A percentile compares a stretch with the other conserved stretches of the same genome.
These are phyloP conservation scores for Candida loeiensis DNA, from an alignment of 805 yeast genomes.

Conservation along the genomic window DNA sequence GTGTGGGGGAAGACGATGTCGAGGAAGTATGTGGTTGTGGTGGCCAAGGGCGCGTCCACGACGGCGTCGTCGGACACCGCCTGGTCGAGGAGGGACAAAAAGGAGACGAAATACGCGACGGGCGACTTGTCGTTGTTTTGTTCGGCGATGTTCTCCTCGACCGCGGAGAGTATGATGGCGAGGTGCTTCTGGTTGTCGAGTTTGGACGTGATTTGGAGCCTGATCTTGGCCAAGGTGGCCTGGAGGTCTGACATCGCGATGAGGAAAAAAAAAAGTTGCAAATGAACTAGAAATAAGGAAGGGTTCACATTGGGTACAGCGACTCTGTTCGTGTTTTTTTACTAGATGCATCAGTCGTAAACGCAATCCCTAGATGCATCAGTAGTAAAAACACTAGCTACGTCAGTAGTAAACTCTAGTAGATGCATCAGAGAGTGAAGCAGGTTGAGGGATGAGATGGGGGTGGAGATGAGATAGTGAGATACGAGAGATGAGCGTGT, in stretches of 20 bases:
- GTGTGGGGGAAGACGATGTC: slow-evolving; percentile 75
- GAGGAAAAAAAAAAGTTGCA: background rate
- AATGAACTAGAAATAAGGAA: background rate
- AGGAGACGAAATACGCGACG: slow-evolving; percentile 81
- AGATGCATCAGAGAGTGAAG: no score
- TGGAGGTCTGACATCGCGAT: slow-evolving; percentile 48
- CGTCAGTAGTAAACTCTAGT: no score
- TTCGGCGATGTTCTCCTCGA: slow-evolving; percentile 80
- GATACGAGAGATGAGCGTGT: no score
- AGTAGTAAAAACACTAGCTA: no score
- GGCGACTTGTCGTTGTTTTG: slow-evolving; percentile 61
- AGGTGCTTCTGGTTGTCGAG: slow-evolving; percentile 81
- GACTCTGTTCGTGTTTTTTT: no score
- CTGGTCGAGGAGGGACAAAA: slow-evolving; percentile 77
- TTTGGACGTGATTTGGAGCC: slow-evolving; percentile 73
- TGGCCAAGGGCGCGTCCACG: slow-evolving; percentile 61
- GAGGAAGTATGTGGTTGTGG: slow-evolving; percentile 74
- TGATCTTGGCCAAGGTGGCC: slow-evolving; percentile 60
- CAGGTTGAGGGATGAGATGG: no score
- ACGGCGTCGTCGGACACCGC: slow-evolving; percentile 49
- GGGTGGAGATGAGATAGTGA: no score
- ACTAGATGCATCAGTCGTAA: no score
- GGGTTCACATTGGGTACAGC: no score
- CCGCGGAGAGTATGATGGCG: slow-evolving; percentile 80
- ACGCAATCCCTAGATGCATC: no score